A percentile compares a stretch with the other conserved stretches of the same genome.
phyloP scores from a whole-genome alignment of 148 eudicot species.

The Camellia granthamiana region DNA sequence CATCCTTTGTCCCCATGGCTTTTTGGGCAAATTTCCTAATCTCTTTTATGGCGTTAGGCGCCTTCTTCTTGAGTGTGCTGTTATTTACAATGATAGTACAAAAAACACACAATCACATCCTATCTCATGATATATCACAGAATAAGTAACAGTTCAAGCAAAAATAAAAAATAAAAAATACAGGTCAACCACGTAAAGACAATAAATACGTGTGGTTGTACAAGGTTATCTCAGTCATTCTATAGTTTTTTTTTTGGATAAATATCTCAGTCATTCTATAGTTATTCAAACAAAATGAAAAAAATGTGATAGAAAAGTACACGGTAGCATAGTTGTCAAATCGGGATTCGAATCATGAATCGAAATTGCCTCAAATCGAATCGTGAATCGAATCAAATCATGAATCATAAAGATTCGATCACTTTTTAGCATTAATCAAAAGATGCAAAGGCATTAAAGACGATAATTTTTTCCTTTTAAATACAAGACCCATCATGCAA shows the following conservation, averaged over 20 bases:
- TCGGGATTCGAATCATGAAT: too few species aligned
- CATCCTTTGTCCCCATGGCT: slow-evolving; percentile 80
- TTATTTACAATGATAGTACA: background rate
- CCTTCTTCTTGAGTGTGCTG: slow-evolving; percentile 87
- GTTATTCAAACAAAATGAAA: background rate
- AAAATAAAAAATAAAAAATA: too few species aligned
- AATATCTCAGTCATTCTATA: too few species aligned
- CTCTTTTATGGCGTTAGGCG: slow-evolving; percentile 78
- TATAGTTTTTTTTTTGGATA: too few species aligned
- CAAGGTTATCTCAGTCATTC: too few species aligned
- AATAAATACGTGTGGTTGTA: too few species aligned
- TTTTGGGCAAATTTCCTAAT: slow-evolving; percentile 66
- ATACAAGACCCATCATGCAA: background rate
- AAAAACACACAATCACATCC: background rate
- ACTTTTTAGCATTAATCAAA: background rate
- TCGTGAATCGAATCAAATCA: too few species aligned
- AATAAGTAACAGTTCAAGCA: background rate
- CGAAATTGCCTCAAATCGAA: too few species aligned
- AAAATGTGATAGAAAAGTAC: background rate
- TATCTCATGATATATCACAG: background rate
- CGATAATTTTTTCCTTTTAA: background rate
- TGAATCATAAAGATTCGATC: too few species aligned
- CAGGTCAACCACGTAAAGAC: background rate
- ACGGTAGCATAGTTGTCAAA: background rate
- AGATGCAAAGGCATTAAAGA: background rate